Conservation (phyloP, 805 yeast species). For the Tetrapisispora phaffii region DNA sequence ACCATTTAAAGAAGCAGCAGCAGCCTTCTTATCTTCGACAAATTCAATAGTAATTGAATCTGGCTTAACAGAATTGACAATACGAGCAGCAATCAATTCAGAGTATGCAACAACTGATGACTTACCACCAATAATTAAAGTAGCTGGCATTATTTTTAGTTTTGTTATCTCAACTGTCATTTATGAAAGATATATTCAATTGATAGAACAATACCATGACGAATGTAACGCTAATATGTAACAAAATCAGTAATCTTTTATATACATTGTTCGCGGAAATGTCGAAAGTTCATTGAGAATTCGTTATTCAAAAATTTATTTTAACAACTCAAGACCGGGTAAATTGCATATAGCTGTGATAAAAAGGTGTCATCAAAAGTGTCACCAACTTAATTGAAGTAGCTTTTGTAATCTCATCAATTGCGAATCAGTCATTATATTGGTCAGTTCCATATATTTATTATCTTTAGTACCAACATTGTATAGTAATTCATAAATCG, state of each 20-base stretch:
- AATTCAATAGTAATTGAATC: slow-evolving; percentile 50
- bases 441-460: not conserved
- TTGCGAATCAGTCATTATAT: not conserved
- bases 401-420: not conserved
- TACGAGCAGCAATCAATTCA: slow-evolving; percentile 65
- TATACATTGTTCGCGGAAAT: not conserved
- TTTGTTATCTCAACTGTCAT: not conserved
- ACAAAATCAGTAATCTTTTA: too few species aligned
- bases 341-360: not conserved
- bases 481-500: not conserved
- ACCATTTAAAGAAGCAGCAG: slow-evolving; percentile 40
- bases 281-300: not conserved
- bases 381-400: not conserved
- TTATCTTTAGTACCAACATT: not conserved
- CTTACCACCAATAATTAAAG: slow-evolving; percentile 69
- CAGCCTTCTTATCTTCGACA: slow-evolving; percentile 62
- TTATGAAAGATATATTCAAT: too few species aligned
- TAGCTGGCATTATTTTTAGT: slow-evolving; percentile 27
- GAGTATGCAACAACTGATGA: slow-evolving; percentile 78
- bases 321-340: not conserved
- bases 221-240: not conserved
- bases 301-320: not conserved
- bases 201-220: too few species aligned
- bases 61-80: slow-evolving; percentile 47
- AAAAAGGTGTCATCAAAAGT: not conserved